Base-by-base conservation (phyloP, 768 basidiomycete species). In the Phlegmacium glaucopus region DNA sequence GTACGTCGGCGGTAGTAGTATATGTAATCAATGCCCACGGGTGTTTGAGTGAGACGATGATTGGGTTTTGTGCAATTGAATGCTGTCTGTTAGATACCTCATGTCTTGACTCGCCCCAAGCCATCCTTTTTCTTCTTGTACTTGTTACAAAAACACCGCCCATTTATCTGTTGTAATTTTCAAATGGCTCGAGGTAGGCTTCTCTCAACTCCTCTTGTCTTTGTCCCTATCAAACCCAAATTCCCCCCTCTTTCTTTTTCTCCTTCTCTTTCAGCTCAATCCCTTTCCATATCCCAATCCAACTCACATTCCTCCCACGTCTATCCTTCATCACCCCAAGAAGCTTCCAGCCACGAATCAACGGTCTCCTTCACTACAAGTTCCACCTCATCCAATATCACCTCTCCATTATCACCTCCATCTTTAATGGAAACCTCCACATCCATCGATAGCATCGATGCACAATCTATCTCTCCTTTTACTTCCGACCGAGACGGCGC, bases 11-110 rank as follows among this genome's bases (percentile, higher is more conserved):
- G 42, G 47, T 48, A 11, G 49, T 48, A 16, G 57, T 44, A 32
- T 57, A 37, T 53, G 34, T 51, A 42, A 45, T 49, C 49, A 54
- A 65, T 61, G 67, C 71, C 70, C 72, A 72, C 71, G 70, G 3
- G 61, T 61, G 54, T 47, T 50, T 48, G 35, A 35, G 9, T 42
- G 45, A 38, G 38, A 41, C 37, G 45, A 35, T 50, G 35, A n/a
- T 22, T 44, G 50, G 46, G 44, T 41, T 22, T 37, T 35, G 26
- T 37, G 43, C 44, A 48, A 50, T 49, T 48, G 51, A 58, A 52
- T 52, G 54, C 55, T 47, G 32, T 42, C 41, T 50, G 50, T 39
- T 45, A 43, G 18, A 45, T 49, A 45, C 49, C 32, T 35, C 44
- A 34, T 47, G 49, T 44, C 54, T 46, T 54, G 47, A 55, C 49